phyloP scores from a whole-genome alignment of 2,329 filamentous ascomycete species.

The Helotiales sp. region DNA sequence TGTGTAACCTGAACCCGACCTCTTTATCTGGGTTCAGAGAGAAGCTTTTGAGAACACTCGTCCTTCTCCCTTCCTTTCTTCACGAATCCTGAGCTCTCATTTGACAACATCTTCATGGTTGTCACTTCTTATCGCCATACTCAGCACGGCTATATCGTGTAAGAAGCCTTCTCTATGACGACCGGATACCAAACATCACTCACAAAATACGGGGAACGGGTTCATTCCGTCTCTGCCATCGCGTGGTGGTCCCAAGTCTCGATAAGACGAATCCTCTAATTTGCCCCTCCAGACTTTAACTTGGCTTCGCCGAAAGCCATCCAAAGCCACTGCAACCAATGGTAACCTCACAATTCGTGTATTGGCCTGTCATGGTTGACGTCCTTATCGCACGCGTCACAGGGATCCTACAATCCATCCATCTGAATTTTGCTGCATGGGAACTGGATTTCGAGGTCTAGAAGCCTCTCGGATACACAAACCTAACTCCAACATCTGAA shows the following conservation, averaged over 20 bases:
- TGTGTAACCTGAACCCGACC: slow-evolving; percentile 20
- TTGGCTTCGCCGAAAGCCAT: slow-evolving; percentile 2
- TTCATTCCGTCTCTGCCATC: background rate
- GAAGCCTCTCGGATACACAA: background rate
- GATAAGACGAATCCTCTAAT: background rate
- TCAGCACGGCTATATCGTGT: background rate
- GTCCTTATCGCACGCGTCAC: slow-evolving; percentile 2
- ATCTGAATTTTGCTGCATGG: background rate
- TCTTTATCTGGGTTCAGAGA: slow-evolving; percentile 13
- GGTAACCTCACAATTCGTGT: no score
- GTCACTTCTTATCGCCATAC: background rate
- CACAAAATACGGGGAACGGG: background rate
- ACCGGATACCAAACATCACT: background rate
- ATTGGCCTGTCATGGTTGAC: background rate
- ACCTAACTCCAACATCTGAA: no score
- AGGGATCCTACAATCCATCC: background rate
- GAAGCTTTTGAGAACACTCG: background rate
- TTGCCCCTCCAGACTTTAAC: slow-evolving; percentile 6
- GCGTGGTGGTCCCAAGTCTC: background rate
- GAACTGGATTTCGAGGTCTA: background rate
- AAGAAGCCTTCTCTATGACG: background rate
- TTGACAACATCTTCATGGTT: no score
- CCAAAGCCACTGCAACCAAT: slow-evolving; percentile 1
- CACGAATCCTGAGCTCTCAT: background rate
- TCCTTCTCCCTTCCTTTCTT: background rate